Base-by-base conservation (phyloP, 176 grass and related monocot species). In the Dactylis glomerata region DNA sequence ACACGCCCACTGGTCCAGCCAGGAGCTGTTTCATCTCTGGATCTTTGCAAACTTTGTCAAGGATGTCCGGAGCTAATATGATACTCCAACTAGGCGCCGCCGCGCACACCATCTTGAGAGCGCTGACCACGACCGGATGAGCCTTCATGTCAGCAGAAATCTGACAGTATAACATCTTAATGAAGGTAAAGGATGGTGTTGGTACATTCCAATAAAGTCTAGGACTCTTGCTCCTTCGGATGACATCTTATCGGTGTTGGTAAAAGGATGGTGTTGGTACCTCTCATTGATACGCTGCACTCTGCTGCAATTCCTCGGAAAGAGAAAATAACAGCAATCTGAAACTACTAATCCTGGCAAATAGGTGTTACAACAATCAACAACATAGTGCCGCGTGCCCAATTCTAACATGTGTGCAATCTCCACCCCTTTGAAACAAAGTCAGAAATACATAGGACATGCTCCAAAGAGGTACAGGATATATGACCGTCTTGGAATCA, bases 101-200 rank as follows among this genome's bases (percentile, higher is more conserved):
- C 22, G 36, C 27, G 28, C 83, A 88, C 8, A 97, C 26, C 77
- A 88, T 84, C 2, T 34, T 88, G 33, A 97, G 37, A 61, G 81
- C 80, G 3, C 67, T 87, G 28, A 94, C 56, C 72, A 94, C 19
- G 20, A 94, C 50, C 5, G 94, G 90, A 50, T 84, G 85, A 36
- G 92, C 92, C 26, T 56, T 88, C 86, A 97, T 87, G 47, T 89
- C 90, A 80, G 94, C 94, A 46, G 92, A 63, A 47, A 97, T 85
- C 94, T 97, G 82, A 84, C 2, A 75, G 8, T 42, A 66, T 44
- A 28, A 12, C 69, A 17, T 8, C 11, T 77, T 24, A 24, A 52
- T 20, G 16, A 57, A 62, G n/a, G n/a, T n/a, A n/a, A n/a, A n/a
- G n/a, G n/a, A n/a, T n/a, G n/a, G n/a, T n/a, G n/a, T n/a, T n/a